Evolutionary conservation across 148 eudicot species (phyloP).

Genomic region (Fagopyrum tataricum): DNA sequence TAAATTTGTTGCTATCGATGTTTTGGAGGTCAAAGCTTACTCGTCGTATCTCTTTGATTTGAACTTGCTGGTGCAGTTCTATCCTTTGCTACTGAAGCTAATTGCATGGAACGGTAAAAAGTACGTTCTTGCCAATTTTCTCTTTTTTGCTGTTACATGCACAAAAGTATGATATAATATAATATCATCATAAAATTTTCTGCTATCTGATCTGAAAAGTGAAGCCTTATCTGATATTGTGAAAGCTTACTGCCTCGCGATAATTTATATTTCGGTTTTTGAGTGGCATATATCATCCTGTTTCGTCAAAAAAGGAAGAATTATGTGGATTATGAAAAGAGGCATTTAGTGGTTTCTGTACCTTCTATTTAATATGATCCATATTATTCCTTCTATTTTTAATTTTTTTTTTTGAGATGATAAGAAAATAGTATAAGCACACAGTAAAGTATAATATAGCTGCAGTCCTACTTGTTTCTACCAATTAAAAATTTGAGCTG

Average conservation of each 20-base stretch:
- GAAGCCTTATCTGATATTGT: neutral
- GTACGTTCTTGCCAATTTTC: constrained; percentile 37
- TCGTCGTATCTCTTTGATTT: constrained; percentile 13
- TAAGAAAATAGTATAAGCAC: neutral
- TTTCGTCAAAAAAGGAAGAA: neutral
- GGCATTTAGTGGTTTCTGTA: neutral
- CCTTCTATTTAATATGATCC: neutral
- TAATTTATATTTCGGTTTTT: neutral
- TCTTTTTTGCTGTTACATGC: neutral
- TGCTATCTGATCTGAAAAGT: neutral
- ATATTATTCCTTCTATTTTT: neutral
- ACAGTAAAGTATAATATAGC: neutral
- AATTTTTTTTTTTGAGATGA: neutral
- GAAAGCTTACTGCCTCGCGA: neutral
- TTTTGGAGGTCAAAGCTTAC: neutral
- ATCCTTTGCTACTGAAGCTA: constrained; percentile 85
- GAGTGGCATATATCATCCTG: neutral
- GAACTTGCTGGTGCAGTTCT: constrained; percentile 56
- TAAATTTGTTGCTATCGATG: neutral
- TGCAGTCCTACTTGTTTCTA: neutral
- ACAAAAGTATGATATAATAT: neutral
- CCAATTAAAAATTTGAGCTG: neutral
- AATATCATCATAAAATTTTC: neutral
- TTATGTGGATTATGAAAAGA: neutral
- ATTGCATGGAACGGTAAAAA: constrained; percentile 95